These are phyloP conservation scores for Clitoria ternatea DNA, from an alignment of 306 rosid genomes.

Conservation along the genomic window DNA sequence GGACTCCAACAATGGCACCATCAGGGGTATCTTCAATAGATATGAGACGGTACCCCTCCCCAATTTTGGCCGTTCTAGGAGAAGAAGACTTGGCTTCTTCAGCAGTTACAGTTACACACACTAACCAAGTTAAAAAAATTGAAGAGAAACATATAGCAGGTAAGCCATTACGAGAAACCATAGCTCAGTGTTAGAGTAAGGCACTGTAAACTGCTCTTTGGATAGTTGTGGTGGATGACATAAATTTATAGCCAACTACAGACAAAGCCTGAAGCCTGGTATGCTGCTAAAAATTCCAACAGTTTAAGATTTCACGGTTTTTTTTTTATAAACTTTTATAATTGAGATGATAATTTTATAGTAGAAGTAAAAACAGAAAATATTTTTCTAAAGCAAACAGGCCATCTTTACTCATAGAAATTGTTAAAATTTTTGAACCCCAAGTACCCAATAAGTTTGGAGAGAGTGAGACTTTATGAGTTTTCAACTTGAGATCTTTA, in stretches of 20 bases:
- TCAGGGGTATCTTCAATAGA: slow-evolving; percentile 54
- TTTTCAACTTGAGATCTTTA: no score
- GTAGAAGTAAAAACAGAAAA: no score
- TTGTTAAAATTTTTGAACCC: no score
- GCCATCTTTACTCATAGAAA: no score
- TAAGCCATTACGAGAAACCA: slow-evolving; percentile 8
- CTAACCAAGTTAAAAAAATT: slow-evolving; percentile 23
- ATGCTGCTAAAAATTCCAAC: no score
- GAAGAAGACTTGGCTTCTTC: slow-evolving; percentile 23
- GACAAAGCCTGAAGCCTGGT: no score
- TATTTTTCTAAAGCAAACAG: no score
- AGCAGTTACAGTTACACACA: background rate
- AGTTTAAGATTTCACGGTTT: no score
- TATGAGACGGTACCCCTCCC: slow-evolving; percentile 73
- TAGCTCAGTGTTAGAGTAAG: slow-evolving; percentile 1
- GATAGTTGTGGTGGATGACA: background rate
- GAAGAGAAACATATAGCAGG: slow-evolving; percentile 8
- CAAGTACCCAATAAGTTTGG: no score
- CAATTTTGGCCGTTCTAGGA: slow-evolving; percentile 42
- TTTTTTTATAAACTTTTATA: no score
- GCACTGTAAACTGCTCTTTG: background rate
- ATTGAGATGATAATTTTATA: no score
- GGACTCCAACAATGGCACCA: slow-evolving; percentile 62
- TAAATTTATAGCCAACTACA: background rate
- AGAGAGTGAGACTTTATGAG: no score